Evolutionary conservation across 2,329 filamentous ascomycete species (phyloP).

Genomic region (Paecilomyces variotii): DNA sequence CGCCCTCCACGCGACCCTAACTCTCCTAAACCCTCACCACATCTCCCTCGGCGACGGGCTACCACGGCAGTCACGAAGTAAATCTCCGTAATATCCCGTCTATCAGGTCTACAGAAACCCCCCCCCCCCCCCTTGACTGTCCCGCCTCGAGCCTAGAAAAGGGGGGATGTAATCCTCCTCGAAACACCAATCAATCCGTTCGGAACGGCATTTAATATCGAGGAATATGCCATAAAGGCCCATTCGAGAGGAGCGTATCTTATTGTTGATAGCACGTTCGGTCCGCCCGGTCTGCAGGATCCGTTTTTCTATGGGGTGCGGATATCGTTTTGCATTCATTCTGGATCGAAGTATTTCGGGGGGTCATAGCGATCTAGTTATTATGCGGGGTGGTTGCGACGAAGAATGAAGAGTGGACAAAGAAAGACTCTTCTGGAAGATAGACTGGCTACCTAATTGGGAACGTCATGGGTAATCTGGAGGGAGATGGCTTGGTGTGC

Average conservation of each 20-base stretch:
- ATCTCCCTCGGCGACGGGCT: conserved; percentile 79
- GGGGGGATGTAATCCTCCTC: conserved; percentile 82
- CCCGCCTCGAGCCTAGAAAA: conserved; percentile 56
- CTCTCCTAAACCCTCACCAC: conserved; percentile 70
- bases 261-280: conserved; percentile 87
- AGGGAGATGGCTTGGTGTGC: conserved; percentile 83
- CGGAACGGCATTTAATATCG: conserved; percentile 69
- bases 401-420: conserved; percentile 50
- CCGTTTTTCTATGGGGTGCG: conserved; percentile 78
- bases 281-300: conserved; percentile 79
- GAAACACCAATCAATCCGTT: conserved; percentile 93
- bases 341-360: conserved; percentile 97
- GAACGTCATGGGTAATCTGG: conserved; percentile 76
- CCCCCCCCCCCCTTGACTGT: conserved; percentile 67
- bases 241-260: conserved; percentile 65
- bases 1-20: conserved; percentile 79
- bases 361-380: conserved; percentile 88
- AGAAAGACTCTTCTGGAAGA: conserved; percentile 53
- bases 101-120: conserved; percentile 67
- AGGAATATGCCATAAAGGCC: conserved; percentile 63
- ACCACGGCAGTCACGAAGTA: conserved; percentile 90
- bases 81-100: conserved; percentile 61
- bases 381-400: conserved; percentile 77
- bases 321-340: conserved; percentile 92
- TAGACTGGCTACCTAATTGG: conserved; percentile 70